Conservation (phyloP, 2,329 filamentous ascomycete genomes). For the Colletotrichum caudatum region DNA sequence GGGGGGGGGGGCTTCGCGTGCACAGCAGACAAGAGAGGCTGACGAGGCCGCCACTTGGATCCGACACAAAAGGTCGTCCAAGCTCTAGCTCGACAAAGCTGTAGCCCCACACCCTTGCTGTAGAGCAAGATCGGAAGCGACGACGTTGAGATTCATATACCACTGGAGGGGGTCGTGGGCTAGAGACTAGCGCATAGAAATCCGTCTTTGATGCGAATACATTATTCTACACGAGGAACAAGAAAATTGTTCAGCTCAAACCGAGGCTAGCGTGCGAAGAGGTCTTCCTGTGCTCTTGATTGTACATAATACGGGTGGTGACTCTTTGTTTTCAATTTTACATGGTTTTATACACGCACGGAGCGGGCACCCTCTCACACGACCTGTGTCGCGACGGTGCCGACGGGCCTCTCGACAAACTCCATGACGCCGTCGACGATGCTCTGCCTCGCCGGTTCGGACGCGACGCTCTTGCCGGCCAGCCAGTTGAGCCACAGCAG, state of each 20-base stretch:
- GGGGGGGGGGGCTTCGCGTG: not conserved
- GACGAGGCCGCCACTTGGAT: conserved; percentile 8
- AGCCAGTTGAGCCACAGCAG: conserved; percentile 93
- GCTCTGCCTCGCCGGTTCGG: conserved; percentile 81
- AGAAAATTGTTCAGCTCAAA: not conserved
- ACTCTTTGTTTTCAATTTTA: not conserved
- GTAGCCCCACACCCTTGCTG: not conserved
- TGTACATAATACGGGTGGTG: conserved; percentile 41
- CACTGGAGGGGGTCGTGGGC: not conserved
- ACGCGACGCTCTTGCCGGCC: conserved; percentile 86
- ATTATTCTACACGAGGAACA: not conserved
- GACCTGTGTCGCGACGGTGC: conserved; percentile 86
- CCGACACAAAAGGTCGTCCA: conserved; percentile 15
- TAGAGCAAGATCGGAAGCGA: not conserved
- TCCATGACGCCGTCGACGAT: conserved; percentile 90
- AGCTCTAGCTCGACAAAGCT: conserved; percentile 18
- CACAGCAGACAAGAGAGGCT: conserved; percentile 4
- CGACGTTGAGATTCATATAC: conserved; percentile 32
- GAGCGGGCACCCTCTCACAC: conserved; percentile 48
- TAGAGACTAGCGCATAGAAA: conserved; percentile 1
- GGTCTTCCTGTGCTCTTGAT: conserved; percentile 22
- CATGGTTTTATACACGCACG: not conserved
- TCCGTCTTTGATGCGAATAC: not conserved
- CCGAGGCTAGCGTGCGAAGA: too few species aligned
- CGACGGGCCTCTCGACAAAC: conserved; percentile 88